Evolutionary conservation across 2,329 filamentous ascomycete species (phyloP).

Genomic region (Fusarium mexicanum): DNA sequence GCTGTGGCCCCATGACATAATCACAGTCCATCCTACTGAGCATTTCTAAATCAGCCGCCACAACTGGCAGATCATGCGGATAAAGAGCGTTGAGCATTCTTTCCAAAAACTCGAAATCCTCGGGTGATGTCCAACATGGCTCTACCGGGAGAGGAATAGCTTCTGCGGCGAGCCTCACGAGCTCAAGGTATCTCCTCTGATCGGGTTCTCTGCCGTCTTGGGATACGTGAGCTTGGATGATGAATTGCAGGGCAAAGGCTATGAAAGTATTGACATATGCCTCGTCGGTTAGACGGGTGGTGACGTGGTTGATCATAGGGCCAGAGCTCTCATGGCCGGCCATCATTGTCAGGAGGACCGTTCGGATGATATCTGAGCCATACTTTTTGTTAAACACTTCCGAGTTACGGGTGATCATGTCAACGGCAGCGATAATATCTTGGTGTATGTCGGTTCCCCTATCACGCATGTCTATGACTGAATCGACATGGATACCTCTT

Average conservation of each 20-base stretch:
- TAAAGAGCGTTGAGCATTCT: not conserved
- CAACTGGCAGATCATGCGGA: accelerated
- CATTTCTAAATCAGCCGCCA: not conserved
- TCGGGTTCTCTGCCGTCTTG: not conserved
- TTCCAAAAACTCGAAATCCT: not conserved
- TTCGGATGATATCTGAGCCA: not conserved
- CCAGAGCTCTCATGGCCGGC: not conserved
- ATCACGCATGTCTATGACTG: not conserved
- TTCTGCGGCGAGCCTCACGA: not conserved
- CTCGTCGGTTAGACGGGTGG: not conserved
- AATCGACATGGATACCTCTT: not conserved
- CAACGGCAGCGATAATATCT: accelerated
- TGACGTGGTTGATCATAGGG: too few species aligned
- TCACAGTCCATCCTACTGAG: not conserved
- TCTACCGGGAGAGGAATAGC: accelerated
- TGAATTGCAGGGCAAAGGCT: accelerated
- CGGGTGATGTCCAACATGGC: not conserved
- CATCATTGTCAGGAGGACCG: not conserved
- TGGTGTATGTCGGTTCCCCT: not conserved
- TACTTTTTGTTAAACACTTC: not conserved
- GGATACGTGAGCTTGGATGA: accelerated
- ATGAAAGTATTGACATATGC: not conserved
- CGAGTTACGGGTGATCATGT: not conserved
- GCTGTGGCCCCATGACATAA: too few species aligned
- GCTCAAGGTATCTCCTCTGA: not conserved